Evolutionary conservation across 2,329 filamentous ascomycete species (phyloP), one percentile per base, ranked within the genome.

Genomic region (Fusarium circinatum): DNA sequence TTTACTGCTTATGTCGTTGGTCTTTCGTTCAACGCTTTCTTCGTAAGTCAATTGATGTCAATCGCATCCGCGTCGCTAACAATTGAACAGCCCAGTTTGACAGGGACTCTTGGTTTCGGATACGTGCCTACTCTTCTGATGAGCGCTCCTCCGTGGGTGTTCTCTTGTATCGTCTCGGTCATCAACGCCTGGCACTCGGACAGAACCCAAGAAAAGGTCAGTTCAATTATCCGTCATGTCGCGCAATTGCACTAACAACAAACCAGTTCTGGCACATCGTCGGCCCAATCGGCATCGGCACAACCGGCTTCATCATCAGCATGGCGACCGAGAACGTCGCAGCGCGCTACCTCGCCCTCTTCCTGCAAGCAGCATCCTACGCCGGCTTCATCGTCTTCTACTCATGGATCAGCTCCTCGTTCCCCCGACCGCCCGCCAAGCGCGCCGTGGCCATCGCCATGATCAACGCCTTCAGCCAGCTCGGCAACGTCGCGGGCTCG

Each of bases 1-100:
- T 88, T 91, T 65, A 89, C 88, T 7, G 87, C 89, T 8, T 91
- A 91, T 69, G 88, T 91, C 13, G 84, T 90, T 11, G 89, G 89
- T 6, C 79, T 85, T 44, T 87, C 88, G 0, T 90, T 89, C 79
- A 89, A 89, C 71, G 87, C 87, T 45, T 91, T 89, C 79, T 90
- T 90, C 79, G 67, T 70, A 59, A 70, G 67, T 70, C 11, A 26
- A 28, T 42, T 28, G 17, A 5, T 13, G 28, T 2, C 15, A 5
- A 57, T 41, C 3, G 47, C 18, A 14, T 6, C 15, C 11, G 15
- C 36, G 3, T 36, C 17, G 39, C 65, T 70, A 49, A 70, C 36
- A 22, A 8, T 24, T 24, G 5, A 65, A 58, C 14, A 70, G 67
- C 86, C 87, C 1, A 85, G 85, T 1, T 82, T 89, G 34, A 89